Percentiles rank a stretch among this genome's conserved stretches.
Conservation (phyloP, 495 filamentous ascomycete genomes). For the Echria macrotheca region DNA sequence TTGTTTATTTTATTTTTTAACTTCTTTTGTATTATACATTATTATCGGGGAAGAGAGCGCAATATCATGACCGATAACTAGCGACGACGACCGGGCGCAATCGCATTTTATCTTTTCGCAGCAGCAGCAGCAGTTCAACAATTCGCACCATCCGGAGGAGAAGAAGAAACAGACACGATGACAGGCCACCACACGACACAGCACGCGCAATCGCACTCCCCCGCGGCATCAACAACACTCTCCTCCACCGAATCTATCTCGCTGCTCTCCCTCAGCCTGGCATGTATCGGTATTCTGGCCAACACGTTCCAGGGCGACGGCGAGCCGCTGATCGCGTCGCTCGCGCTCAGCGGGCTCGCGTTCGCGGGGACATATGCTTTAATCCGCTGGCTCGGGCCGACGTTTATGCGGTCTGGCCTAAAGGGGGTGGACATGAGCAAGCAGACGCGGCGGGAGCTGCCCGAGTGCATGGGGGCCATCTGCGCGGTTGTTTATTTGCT, state of each 20-base stretch:
- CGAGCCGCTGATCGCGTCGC: conserved; percentile 80
- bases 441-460: conserved; percentile 61
- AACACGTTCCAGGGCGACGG: conserved; percentile 79
- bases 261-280: conserved; percentile 62
- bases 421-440: conserved; percentile 92
- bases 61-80: too few relatives aligned
- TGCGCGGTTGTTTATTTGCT: conserved; percentile 90
- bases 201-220: too few relatives aligned
- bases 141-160: neutral
- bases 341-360: conserved; percentile 79
- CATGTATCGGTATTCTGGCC: conserved; percentile 66
- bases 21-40: too few relatives aligned
- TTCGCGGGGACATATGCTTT: conserved; percentile 75
- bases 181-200: neutral
- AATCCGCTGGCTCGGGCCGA: conserved; percentile 90
- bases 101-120: too few relatives aligned
- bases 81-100: too few relatives aligned
- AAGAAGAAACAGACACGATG: neutral
- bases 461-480: conserved; percentile 96
- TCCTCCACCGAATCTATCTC: conserved; percentile 62
- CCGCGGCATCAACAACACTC: conserved; percentile 39
- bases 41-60: too few relatives aligned
- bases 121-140: neutral
- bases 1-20: too few relatives aligned
- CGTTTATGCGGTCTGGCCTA: conserved; percentile 81